These are phyloP conservation scores for Microdochium trichocladiopsis DNA, from an alignment of 2,329 filamentous ascomycete species.

Conservation along the genomic window DNA sequence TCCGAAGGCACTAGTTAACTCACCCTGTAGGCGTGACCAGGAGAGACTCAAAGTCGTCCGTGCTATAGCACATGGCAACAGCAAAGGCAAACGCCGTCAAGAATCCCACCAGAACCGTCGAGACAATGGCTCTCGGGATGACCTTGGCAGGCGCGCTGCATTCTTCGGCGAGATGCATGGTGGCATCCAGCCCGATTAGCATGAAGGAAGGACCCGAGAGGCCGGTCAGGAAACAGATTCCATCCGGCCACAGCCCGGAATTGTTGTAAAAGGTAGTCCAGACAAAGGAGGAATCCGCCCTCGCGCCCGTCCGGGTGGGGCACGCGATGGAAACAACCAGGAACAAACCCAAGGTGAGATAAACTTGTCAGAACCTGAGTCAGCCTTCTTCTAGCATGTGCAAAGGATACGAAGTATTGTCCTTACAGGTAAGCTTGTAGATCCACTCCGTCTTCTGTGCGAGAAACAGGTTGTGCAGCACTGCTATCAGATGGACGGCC, in stretches of 20 bases:
- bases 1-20: too few species aligned
- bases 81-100: slow-evolving; percentile 21
- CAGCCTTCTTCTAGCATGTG: too few species aligned
- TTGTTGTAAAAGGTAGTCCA: slow-evolving; percentile 23
- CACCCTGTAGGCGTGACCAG: slow-evolving; percentile 1
- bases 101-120: slow-evolving; percentile 23
- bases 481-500: too few species aligned
- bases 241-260: slow-evolving; percentile 17
- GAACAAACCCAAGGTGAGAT: too few species aligned
- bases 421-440: too few species aligned
- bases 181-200: slow-evolving; percentile 26
- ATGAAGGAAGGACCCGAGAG: slow-evolving; percentile 28
- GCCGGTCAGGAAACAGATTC: slow-evolving; percentile 28
- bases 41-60: slow-evolving; percentile 9
- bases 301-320: slow-evolving; percentile 13
- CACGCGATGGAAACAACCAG: slow-evolving; percentile 22
- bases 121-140: slow-evolving; percentile 23
- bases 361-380: too few species aligned
- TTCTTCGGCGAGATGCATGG: slow-evolving; percentile 30
- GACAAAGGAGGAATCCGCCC: slow-evolving; percentile 14
- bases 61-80: slow-evolving; percentile 17
- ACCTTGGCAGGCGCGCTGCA: slow-evolving; percentile 18
- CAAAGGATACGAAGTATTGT: too few species aligned
- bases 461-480: too few species aligned
- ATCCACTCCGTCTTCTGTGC: too few species aligned